Conservation (phyloP, 176 grass and related monocot species). For the Aegilops bicornis region DNA sequence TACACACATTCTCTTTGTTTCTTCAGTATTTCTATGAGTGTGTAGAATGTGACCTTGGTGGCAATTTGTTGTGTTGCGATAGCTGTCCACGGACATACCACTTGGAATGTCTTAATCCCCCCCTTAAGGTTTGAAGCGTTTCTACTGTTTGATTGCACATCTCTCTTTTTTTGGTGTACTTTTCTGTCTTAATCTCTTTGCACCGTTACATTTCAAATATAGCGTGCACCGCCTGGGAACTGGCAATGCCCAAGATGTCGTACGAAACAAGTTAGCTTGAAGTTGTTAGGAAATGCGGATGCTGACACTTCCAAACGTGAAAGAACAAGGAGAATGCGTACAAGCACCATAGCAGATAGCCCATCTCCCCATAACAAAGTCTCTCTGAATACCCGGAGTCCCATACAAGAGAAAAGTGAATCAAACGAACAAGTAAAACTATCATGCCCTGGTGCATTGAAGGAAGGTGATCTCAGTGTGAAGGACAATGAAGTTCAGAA, state of each 20-base stretch:
- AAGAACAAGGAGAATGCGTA: constrained; percentile 54
- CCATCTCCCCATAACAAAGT: constrained; percentile 45
- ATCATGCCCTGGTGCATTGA: constrained; percentile 25
- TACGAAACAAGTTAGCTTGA: constrained; percentile 61
- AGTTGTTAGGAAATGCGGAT: constrained; percentile 44
- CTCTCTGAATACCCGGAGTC: constrained; percentile 40
- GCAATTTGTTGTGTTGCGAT: constrained; percentile 93
- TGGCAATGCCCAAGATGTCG: constrained; percentile 81
- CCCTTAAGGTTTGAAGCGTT: constrained; percentile 72
- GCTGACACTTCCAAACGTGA: constrained; percentile 61
- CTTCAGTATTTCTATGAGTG: constrained; percentile 96
- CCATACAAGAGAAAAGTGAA: constrained; percentile 43
- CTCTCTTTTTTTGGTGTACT: constrained; percentile 27
- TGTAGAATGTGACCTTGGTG: constrained; percentile 90
- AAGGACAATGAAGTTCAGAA: constrained; percentile 46
- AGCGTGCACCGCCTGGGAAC: constrained; percentile 76
- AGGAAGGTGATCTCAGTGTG: constrained; percentile 27
- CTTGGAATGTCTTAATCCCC: constrained; percentile 90
- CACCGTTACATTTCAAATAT: constrained; percentile 27
- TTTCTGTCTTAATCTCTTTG: constrained; percentile 18
- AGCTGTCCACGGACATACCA: constrained; percentile 89
- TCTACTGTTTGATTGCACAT: constrained; percentile 20
- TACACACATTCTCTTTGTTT: constrained; percentile 24
- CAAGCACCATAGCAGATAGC: constrained; percentile 48
- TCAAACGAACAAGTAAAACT: constrained; percentile 56